Conservation (phyloP, 2,329 filamentous ascomycete genomes). For the Phialemonium atrogriseum region DNA sequence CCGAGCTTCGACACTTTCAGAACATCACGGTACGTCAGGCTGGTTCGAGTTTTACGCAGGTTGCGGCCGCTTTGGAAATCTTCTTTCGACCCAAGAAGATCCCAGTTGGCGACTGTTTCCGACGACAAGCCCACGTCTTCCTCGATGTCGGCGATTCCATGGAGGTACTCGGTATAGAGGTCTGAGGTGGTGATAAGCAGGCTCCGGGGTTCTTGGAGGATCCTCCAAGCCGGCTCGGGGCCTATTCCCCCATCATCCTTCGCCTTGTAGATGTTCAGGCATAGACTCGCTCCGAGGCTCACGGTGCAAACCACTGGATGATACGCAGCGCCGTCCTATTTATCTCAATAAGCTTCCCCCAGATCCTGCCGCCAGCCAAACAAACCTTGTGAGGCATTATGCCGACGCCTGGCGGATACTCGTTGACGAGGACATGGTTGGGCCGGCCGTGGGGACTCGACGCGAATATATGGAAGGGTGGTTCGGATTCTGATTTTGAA, state of each 20-base stretch:
- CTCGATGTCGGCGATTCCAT: slow-evolving; percentile 62
- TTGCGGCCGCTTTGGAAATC: slow-evolving; percentile 37
- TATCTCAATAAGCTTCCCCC: slow-evolving; percentile 15
- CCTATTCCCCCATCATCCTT: slow-evolving; percentile 52
- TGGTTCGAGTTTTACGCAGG: slow-evolving; percentile 39
- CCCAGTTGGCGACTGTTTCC: slow-evolving; percentile 64
- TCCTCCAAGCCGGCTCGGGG: slow-evolving; percentile 39
- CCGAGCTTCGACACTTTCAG: slow-evolving; percentile 70
- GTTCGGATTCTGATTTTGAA: slow-evolving; percentile 13
- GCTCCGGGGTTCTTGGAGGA: slow-evolving; percentile 80
- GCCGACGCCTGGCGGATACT: slow-evolving; percentile 80
- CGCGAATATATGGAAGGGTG: slow-evolving; percentile 39
- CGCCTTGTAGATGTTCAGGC: slow-evolving; percentile 67
- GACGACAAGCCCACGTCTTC: slow-evolving; percentile 57
- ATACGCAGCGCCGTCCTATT: slow-evolving; percentile 72
- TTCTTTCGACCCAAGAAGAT: slow-evolving; percentile 45
- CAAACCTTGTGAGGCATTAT: slow-evolving; percentile 83
- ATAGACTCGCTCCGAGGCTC: slow-evolving; percentile 69
- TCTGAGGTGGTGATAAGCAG: slow-evolving; percentile 62
- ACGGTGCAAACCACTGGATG: slow-evolving; percentile 84
- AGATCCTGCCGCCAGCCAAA: slow-evolving; percentile 1
- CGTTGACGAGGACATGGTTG: slow-evolving; percentile 91
- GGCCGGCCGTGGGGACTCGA: slow-evolving; percentile 65
- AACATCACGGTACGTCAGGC: slow-evolving; percentile 33
- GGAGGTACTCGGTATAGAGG: slow-evolving; percentile 63